phyloP scores from a whole-genome alignment of 2,329 filamentous ascomycete genomes.

The Ampelomyces quisqualis region DNA sequence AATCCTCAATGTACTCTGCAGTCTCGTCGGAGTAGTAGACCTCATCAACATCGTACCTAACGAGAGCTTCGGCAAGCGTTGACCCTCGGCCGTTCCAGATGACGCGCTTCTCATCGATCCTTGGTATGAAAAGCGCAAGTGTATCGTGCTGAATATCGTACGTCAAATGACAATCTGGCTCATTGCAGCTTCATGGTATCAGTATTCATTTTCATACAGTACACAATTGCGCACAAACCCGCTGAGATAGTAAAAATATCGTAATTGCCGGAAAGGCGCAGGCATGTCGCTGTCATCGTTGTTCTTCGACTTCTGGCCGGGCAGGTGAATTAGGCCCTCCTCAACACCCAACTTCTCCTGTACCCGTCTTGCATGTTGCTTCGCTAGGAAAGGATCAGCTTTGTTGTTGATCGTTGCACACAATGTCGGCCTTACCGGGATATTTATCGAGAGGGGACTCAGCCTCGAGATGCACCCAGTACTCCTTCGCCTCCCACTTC shows the following conservation, averaged over 20 bases:
- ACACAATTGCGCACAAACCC: constrained; percentile 41
- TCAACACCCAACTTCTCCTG: constrained; percentile 38
- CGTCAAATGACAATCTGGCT: constrained; percentile 57
- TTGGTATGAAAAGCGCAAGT: constrained; percentile 72
- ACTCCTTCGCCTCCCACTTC: constrained; percentile 31
- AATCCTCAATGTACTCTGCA: constrained; percentile 31
- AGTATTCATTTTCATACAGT: constrained; percentile 8
- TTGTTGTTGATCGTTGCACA: neutral
- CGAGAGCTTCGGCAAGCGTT: constrained; percentile 61
- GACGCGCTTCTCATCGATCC: constrained; percentile 61
- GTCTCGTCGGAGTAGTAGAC: constrained; percentile 57
- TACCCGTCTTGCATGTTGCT: constrained; percentile 44
- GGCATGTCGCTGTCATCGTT: constrained; percentile 62
- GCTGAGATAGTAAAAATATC: constrained; percentile 64
- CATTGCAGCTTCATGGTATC: constrained; percentile 42
- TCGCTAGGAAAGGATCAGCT: constrained; percentile 30
- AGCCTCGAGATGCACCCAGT: constrained; percentile 40
- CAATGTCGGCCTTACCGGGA: constrained; percentile 31
- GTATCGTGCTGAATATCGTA: constrained; percentile 61
- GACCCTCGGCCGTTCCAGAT: constrained; percentile 67
- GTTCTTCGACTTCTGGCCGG: constrained; percentile 52
- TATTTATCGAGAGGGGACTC: constrained; percentile 42
- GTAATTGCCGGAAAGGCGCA: constrained; percentile 58
- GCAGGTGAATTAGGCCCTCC: constrained; percentile 57
- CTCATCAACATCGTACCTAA: constrained; percentile 67